Percentiles rank a stretch among this genome's conserved stretches.
Conservation (phyloP, 108 stramenopile species). For the Nitzschia sp. region DNA sequence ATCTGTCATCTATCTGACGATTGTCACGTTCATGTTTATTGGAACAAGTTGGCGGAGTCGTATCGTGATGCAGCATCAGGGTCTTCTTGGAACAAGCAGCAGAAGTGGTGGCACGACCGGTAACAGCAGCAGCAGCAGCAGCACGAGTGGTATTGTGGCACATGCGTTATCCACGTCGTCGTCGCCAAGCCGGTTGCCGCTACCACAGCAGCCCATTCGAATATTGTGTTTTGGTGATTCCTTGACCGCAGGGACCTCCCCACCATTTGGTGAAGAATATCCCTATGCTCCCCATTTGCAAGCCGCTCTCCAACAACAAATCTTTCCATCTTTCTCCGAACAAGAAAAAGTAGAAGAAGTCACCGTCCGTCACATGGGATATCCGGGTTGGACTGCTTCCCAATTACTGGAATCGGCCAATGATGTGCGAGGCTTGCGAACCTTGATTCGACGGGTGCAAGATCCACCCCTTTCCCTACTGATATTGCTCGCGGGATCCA, state of each 20-base stretch:
- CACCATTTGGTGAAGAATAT: constrained; percentile 33
- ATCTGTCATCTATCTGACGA: no score
- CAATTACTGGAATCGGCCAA: constrained; percentile 49
- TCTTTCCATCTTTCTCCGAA: background rate
- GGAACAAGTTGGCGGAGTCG: no score
- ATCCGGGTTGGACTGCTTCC: constrained; percentile 69
- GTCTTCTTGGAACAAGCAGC: no score
- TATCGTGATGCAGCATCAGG: no score
- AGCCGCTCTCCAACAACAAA: constrained; percentile 26
- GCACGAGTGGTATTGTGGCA: no score
- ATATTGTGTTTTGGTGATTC: constrained; percentile 78
- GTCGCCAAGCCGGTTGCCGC: no score
- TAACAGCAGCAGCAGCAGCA: no score
- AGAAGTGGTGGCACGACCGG: no score
- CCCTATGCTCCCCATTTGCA: constrained; percentile 75
- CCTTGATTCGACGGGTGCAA: constrained; percentile 30
- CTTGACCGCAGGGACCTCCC: constrained; percentile 72
- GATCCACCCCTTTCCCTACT: constrained; percentile 50
- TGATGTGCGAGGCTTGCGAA: constrained; percentile 38
- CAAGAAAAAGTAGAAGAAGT: background rate
- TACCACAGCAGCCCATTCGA: constrained; percentile 19
- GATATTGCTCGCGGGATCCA: constrained; percentile 66
- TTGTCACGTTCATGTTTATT: no score
- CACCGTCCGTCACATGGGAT: constrained; percentile 57
- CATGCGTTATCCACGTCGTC: no score